Evolutionary conservation across 768 basidiomycete genomes (phyloP).

Genomic region (Boletus pseudo-olivaceus): DNA sequence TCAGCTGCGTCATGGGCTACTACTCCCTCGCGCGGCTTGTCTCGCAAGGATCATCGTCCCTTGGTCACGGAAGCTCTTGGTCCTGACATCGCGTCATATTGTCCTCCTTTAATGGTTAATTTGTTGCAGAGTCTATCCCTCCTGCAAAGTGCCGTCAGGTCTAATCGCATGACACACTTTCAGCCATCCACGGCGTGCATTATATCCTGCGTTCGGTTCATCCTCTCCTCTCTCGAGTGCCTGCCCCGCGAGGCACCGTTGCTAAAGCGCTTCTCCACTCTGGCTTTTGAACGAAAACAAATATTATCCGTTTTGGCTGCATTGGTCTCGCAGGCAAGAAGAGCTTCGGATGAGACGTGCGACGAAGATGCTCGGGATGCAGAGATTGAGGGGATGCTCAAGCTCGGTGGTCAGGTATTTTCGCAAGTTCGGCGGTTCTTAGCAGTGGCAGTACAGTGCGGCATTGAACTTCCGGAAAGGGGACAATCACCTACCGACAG

Average conservation of each 20-base stretch:
- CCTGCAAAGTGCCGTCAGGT: slow-evolving; percentile 78
- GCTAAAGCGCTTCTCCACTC: slow-evolving; percentile 58
- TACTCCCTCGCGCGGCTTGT: slow-evolving; percentile 37
- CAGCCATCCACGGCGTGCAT: slow-evolving; percentile 93
- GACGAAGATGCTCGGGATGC: slow-evolving; percentile 45
- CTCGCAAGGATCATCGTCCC: slow-evolving; percentile 41
- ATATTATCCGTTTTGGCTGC: slow-evolving; percentile 78
- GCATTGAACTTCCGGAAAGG: slow-evolving; percentile 60
- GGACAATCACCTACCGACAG: slow-evolving; percentile 31
- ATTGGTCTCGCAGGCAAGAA: slow-evolving; percentile 78
- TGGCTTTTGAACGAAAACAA: slow-evolving; percentile 76
- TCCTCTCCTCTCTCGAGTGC: slow-evolving; percentile 80
- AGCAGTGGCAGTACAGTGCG: slow-evolving; percentile 69
- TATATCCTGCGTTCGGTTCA: slow-evolving; percentile 88
- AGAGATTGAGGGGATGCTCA: slow-evolving; percentile 76
- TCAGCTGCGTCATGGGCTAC: slow-evolving; percentile 56
- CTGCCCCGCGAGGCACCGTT: slow-evolving; percentile 76
- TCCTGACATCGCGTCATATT: slow-evolving; percentile 57
- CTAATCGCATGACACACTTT: slow-evolving; percentile 78
- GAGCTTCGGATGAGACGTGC: slow-evolving; percentile 48
- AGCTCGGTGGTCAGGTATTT: slow-evolving; percentile 76
- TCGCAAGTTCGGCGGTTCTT: slow-evolving; percentile 79
- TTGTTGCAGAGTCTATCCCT: slow-evolving; percentile 83
- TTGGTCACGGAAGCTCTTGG: slow-evolving; percentile 45
- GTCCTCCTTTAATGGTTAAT: slow-evolving; percentile 76